Percentiles rank a stretch among this genome's conserved stretches.
Conservation (phyloP, 805 yeast genomes). For the Millerozyma miso region DNA sequence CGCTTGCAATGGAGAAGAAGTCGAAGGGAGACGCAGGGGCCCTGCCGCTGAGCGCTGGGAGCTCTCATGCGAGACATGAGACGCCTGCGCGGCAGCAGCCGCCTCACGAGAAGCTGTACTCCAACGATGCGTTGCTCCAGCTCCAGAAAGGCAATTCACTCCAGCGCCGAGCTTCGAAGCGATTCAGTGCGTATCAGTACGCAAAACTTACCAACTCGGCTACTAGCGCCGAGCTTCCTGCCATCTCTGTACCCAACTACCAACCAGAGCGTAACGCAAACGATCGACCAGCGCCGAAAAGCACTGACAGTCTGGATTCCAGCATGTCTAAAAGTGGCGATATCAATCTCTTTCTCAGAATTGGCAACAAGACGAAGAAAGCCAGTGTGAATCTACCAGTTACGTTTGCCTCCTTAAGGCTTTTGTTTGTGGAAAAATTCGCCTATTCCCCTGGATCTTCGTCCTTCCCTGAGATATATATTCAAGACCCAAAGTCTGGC, state of each 20-base stretch:
- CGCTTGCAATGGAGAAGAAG: constrained; percentile 22
- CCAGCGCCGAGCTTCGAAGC: constrained; percentile 87
- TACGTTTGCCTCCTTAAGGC: constrained; percentile 51
- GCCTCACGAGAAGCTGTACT: background rate
- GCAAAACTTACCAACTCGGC: constrained; percentile 58
- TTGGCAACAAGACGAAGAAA: constrained; percentile 54
- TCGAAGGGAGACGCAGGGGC: constrained; percentile 2
- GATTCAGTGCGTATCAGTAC: constrained; percentile 91
- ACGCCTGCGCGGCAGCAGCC: background rate
- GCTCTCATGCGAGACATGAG: background rate
- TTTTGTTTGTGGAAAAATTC: constrained; percentile 81
- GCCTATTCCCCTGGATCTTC: constrained; percentile 73
- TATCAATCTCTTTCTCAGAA: constrained; percentile 42
- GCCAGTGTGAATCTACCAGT: constrained; percentile 42
- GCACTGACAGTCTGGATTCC: background rate
- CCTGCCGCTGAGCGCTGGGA: background rate
- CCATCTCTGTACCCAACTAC: constrained; percentile 1
- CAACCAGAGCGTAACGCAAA: background rate
- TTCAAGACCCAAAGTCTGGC: constrained; percentile 55
- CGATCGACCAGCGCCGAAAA: background rate
- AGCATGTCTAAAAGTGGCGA: background rate
- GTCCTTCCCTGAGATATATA: constrained; percentile 73
- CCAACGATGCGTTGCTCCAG: constrained; percentile 62
- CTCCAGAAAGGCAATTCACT: constrained; percentile 79
- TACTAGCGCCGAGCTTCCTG: constrained; percentile 11